phyloP scores from a whole-genome alignment of 805 yeast species.

The Ogataea siamensis region DNA sequence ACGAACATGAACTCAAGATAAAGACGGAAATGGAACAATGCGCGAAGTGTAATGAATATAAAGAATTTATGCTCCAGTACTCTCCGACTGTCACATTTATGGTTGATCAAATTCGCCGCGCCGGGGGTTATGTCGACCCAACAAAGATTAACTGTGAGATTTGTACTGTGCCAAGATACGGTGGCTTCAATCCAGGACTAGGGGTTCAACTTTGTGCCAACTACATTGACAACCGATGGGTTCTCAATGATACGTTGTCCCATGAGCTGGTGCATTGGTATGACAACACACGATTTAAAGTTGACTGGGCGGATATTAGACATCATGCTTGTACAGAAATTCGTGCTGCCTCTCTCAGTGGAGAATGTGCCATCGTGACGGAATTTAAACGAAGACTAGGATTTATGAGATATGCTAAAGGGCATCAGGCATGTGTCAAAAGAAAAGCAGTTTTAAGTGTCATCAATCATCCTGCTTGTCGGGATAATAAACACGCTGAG shows the following conservation, averaged over 20 bases:
- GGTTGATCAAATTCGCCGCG: conserved; percentile 75
- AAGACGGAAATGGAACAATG: conserved; percentile 44
- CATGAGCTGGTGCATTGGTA: conserved; percentile 94
- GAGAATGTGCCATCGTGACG: conserved; percentile 89
- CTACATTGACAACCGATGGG: conserved; percentile 68
- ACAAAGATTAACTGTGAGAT: conserved; percentile 70
- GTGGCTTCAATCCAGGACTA: conserved; percentile 88
- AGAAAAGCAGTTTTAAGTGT: conserved; percentile 88
- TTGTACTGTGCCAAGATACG: conserved; percentile 81
- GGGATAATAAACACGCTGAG: conserved; percentile 68
- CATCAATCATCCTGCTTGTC: conserved; percentile 80
- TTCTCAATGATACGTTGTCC: conserved; percentile 84
- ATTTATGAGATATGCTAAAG: conserved; percentile 44
- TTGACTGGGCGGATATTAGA: conserved; percentile 77
- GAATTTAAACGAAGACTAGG: conserved; percentile 53
- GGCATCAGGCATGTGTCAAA: conserved; percentile 87
- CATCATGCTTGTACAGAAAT: conserved; percentile 98
- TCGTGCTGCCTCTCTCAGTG: conserved; percentile 87
- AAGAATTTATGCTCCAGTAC: conserved; percentile 75
- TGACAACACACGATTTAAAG: conserved; percentile 83
- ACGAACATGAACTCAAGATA: conserved; percentile 47
- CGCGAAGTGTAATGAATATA: conserved; percentile 63
- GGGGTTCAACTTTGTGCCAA: conserved; percentile 90
- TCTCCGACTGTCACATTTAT: conserved; percentile 87
- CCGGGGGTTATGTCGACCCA: conserved; percentile 49